Evolutionary conservation across 192 early-diverging fungal species (phyloP).

Genomic region (Chytriomyces sp.): DNA sequence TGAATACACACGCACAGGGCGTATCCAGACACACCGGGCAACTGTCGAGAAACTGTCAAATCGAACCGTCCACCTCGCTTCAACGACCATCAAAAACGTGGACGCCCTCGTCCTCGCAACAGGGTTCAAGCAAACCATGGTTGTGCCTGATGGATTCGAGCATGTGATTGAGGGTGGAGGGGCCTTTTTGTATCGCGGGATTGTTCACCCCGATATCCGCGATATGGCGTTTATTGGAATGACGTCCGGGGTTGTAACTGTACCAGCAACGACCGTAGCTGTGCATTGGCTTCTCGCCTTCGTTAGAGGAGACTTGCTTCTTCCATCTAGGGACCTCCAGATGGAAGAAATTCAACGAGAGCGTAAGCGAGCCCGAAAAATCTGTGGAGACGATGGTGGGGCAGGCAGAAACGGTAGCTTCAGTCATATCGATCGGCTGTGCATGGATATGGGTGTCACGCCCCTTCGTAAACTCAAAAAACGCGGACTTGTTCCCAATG

Average conservation of each 20-base stretch:
- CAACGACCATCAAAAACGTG: slow-evolving; percentile 10
- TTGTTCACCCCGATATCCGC: slow-evolving; percentile 14
- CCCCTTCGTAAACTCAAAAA: background rate
- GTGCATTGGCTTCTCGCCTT: slow-evolving; percentile 7
- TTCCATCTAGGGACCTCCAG: background rate
- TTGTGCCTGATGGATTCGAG: slow-evolving; percentile 8
- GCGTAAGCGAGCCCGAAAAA: background rate
- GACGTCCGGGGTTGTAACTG: background rate
- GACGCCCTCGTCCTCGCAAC: slow-evolving; percentile 10
- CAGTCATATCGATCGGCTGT: background rate
- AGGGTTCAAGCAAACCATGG: slow-evolving; percentile 17
- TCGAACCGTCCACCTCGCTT: slow-evolving; percentile 1
- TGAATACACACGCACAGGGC: background rate
- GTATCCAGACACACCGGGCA: background rate
- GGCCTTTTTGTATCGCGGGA: slow-evolving; percentile 4
- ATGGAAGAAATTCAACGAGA: background rate
- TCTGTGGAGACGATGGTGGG: slow-evolving; percentile 1
- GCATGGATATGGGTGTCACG: background rate
- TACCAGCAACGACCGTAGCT: background rate
- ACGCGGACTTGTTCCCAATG: background rate
- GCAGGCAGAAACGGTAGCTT: background rate
- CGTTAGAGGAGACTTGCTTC: background rate
- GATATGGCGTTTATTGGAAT: slow-evolving; percentile 22
- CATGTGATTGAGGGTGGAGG: slow-evolving; percentile 1
- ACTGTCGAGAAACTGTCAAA: background rate